phyloP scores from a whole-genome alignment of 2,329 filamentous ascomycete genomes.

The Aspergillus sp. region DNA sequence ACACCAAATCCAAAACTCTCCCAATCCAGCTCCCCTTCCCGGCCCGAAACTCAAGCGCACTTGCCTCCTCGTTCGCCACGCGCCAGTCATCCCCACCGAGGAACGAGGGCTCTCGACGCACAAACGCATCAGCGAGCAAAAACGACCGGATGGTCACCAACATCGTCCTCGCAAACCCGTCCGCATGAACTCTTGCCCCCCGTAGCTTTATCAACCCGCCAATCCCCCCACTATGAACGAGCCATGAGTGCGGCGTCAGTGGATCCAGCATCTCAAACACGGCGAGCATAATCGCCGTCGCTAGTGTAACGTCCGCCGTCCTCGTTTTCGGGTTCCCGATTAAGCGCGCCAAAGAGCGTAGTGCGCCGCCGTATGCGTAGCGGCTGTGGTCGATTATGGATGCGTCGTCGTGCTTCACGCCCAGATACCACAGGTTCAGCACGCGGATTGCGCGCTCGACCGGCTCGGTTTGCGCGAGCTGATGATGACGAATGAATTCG shows the following conservation, averaged over 20 bases:
- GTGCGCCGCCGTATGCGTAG: conserved; percentile 18
- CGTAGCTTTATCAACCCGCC: conserved; percentile 16
- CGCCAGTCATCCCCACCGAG: conserved; percentile 18
- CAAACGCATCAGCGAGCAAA: conserved; percentile 20
- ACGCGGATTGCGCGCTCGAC: conserved; percentile 15
- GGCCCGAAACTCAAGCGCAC: conserved; percentile 8
- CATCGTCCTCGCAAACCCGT: conserved; percentile 20
- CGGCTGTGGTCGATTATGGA: conserved; percentile 17
- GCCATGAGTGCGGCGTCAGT: conserved; percentile 17
- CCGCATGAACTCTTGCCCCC: conserved; percentile 15
- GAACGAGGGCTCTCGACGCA: conserved; percentile 20
- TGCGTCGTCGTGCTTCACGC: conserved; percentile 13
- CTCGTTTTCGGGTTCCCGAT: conserved; percentile 12
- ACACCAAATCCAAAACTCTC: conserved; percentile 19
- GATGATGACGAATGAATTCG: conserved; percentile 18
- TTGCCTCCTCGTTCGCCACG: conserved; percentile 11
- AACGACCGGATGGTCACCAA: conserved; percentile 22
- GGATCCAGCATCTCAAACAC: conserved; percentile 22
- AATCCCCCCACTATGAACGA: conserved; percentile 22
- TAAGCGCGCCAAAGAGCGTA: conserved; percentile 12
- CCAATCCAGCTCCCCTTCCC: conserved; percentile 16
- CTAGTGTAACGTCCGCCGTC: conserved; percentile 18
- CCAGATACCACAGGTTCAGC: conserved; percentile 18
- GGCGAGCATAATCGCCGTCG: conserved; percentile 18
- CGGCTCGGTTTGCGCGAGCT: conserved; percentile 1